Conservation (phyloP, 306 rosid genomes). For the Ammopiptanthus mongolicus region DNA sequence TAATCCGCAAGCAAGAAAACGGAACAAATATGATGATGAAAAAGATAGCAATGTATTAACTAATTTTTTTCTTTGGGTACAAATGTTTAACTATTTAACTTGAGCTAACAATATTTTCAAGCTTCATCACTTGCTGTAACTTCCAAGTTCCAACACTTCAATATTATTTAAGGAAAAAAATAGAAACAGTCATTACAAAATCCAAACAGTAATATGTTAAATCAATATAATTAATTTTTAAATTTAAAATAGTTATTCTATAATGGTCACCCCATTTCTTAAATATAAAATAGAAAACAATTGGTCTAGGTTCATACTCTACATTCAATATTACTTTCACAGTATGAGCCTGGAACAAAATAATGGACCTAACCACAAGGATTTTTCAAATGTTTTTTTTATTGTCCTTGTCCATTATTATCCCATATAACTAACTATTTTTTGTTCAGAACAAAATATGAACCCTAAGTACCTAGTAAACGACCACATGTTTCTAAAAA, state of each 20-base stretch:
- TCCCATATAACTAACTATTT: neutral
- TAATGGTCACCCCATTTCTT: neutral
- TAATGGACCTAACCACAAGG: no score
- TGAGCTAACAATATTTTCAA: no score
- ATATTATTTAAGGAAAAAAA: no score
- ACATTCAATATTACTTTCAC: no score
- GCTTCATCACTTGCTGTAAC: neutral
- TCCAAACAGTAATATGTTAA: neutral
- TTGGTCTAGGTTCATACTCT: no score
- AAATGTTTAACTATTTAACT: no score
- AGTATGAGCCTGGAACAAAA: no score
- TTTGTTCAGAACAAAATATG: neutral
- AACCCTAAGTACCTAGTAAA: neutral
- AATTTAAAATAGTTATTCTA: neutral
- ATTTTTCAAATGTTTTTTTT: no score
- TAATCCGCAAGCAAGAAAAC: neutral
- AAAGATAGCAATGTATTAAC: neutral
- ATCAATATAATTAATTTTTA: no score
- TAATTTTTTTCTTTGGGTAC: no score
- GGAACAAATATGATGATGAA: neutral
- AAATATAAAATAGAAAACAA: neutral
- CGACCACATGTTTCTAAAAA: neutral
- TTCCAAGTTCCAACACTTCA: neutral
- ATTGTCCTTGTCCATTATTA: no score
- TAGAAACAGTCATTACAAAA: neutral